A percentile compares a stretch with the other conserved stretches of the same genome.
Conservation (phyloP, 2,329 filamentous ascomycete species). For the Eutypella sp. region DNA sequence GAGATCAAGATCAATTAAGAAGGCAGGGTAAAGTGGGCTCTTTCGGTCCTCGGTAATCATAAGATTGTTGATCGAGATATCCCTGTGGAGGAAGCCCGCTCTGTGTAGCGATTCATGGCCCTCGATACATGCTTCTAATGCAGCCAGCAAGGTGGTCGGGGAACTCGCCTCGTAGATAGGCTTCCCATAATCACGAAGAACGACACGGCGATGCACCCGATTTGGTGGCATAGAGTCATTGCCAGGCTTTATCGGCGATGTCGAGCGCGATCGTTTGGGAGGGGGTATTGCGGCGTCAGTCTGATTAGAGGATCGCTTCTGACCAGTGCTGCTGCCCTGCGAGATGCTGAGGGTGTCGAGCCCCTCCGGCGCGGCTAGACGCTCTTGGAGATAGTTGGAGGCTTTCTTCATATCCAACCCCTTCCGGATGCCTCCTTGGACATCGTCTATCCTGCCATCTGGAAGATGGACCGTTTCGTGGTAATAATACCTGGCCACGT, state of each 20-base stretch:
- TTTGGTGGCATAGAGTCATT: conserved; percentile 18
- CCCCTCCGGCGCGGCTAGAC: background rate
- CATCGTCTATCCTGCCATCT: background rate
- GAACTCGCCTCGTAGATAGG: conserved; percentile 33
- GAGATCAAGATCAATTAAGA: conserved; percentile 29
- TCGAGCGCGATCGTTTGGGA: background rate
- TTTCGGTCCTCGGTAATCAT: conserved; percentile 32
- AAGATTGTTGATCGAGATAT: conserved; percentile 35
- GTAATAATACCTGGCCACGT: background rate
- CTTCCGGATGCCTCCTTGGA: conserved; percentile 1
- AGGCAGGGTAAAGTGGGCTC: conserved; percentile 26
- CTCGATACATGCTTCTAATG: conserved; percentile 29
- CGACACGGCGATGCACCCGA: conserved; percentile 33
- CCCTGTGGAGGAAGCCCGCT: conserved; percentile 31
- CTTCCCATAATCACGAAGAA: conserved; percentile 32
- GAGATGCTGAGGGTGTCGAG: background rate
- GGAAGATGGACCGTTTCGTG: background rate
- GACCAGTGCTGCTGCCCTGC: background rate
- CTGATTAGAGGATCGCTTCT: background rate
- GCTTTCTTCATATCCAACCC: background rate
- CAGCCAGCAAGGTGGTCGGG: conserved; percentile 24
- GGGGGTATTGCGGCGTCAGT: background rate
- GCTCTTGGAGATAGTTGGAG: background rate
- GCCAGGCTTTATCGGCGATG: background rate
- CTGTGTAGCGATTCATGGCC: conserved; percentile 26